A percentile compares a stretch with the other conserved stretches of the same genome.
These are phyloP conservation scores for Choiromyces venosus DNA, from an alignment of 495 filamentous ascomycete species.

Conservation along the genomic window DNA sequence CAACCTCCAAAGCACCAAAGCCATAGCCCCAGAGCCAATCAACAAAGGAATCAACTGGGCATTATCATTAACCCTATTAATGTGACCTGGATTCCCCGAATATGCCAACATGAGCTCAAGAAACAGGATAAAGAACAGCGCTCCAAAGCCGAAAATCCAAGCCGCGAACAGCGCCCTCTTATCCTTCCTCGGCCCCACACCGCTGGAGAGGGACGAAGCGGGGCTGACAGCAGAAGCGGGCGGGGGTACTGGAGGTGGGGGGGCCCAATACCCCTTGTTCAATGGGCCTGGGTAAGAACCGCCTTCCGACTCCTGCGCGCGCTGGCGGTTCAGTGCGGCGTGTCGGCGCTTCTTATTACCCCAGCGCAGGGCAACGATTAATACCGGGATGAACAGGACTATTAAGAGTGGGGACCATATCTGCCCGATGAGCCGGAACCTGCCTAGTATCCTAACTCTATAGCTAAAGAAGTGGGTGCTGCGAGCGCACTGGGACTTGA, in stretches of 20 bases:
- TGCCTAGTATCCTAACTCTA: not conserved
- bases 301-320: not conserved
- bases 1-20: not conserved
- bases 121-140: not conserved
- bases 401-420: not conserved
- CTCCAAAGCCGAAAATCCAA: not conserved
- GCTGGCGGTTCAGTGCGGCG: not conserved
- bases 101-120: not conserved
- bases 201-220: not conserved
- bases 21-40: not conserved
- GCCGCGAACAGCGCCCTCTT: not conserved
- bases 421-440: constrained; percentile 1
- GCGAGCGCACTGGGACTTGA: not conserved
- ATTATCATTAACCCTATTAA: not conserved
- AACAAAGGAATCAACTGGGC: not conserved
- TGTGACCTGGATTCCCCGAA: not conserved
- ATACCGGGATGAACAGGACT: not conserved
- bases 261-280: not conserved
- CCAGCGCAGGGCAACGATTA: not conserved
- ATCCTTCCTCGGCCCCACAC: not conserved
- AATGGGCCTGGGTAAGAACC: not conserved
- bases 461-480: not conserved
- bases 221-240: not conserved
- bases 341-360: not conserved
- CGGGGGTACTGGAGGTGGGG: not conserved